Base-by-base conservation (phyloP, 2,329 filamentous ascomycete genomes). In the Exophiala sp. region DNA sequence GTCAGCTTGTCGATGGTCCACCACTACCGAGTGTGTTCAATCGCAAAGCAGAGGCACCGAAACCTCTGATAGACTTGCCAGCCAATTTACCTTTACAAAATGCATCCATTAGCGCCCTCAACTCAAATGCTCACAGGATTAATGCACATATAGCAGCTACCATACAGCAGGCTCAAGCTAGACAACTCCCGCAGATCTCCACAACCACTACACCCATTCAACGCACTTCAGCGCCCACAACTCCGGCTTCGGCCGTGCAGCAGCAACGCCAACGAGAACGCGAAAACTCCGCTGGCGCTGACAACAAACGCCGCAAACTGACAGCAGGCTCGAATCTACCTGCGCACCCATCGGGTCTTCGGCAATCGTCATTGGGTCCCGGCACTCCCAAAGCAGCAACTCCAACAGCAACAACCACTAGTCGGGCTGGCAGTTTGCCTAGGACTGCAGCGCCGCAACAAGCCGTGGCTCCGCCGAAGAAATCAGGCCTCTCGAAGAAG, bases 321-420 rank as follows among this genome's bases (percentile, higher is more conserved):
- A 75, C 57, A 6, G 51, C 58, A 5, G 55, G 53, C 24, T 52
- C 59, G 40, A 65, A 60, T 48, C 72, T 85, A 0, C 82, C 81
- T 2, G 69, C 75, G 10, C 73, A 78, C 2, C 77, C 78, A 0
- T 82, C 79, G 14, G 75, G 72, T 52, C 73, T 85, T 2, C 78
- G 83, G 5, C 83, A 85, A 65, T 79, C 80, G 0, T 85, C 82
- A 0, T 70, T 83, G 10, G 83, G 82, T 0, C 83, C 81, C 14
- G 81, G 81, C n/a, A 86, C 83, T 1, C 83, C 83, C 3, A 85
- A 85, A 63, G 74, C 78, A 0, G 76, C 77, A 3, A 84, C 82
- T 0, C 74, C 75, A 3, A 68, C 63, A 1, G 66, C 79, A 68
- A 65, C 68, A 36, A 68, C 65, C 6, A 62, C 61, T 35, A 78